Conservation (phyloP, 352 stramenopile species). For the Pythium folliculosum region DNA sequence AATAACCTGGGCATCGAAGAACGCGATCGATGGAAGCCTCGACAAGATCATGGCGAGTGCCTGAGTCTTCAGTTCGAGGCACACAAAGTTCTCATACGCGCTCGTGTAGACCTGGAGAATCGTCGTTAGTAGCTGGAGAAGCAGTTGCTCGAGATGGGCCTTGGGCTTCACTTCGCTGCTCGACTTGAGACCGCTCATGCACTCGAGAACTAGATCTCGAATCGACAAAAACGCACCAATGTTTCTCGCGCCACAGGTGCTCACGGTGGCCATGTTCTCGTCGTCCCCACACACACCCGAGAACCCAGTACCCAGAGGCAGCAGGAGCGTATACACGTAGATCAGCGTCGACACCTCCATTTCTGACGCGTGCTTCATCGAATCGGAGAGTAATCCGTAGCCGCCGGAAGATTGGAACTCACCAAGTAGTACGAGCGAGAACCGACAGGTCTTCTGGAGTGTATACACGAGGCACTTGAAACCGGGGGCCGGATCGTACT, state of each 20-base stretch:
- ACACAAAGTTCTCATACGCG: slow-evolving; percentile 71
- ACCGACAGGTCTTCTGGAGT: slow-evolving; percentile 65
- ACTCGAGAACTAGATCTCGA: slow-evolving; percentile 64
- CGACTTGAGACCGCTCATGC: slow-evolving; percentile 37
- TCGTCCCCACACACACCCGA: slow-evolving; percentile 35
- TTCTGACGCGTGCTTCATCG: slow-evolving; percentile 47
- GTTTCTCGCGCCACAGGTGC: slow-evolving; percentile 58
- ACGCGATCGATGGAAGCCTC: slow-evolving; percentile 55
- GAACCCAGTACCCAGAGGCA: slow-evolving; percentile 60
- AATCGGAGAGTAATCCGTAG: slow-evolving; percentile 51
- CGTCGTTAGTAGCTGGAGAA: slow-evolving; percentile 64
- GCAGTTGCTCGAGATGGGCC: slow-evolving; percentile 42
- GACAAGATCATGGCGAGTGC: slow-evolving; percentile 67
- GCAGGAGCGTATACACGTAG: slow-evolving; percentile 51
- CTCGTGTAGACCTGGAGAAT: slow-evolving; percentile 74
- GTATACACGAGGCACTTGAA: slow-evolving; percentile 57
- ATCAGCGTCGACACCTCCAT: slow-evolving; percentile 46
- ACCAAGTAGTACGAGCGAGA: slow-evolving; percentile 60
- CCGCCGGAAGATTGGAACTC: slow-evolving; percentile 69
- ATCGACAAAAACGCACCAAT: slow-evolving; percentile 60
- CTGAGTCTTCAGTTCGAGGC: slow-evolving; percentile 70
- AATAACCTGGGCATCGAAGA: slow-evolving; percentile 64
- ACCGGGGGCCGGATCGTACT: slow-evolving; percentile 53
- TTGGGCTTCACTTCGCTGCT: neutral
- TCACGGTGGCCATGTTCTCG: slow-evolving; percentile 45